Evolutionary conservation across 164 flowering plant species (phyloP), one percentile per base, ranked within the genome.

Genomic region (Protea cynaroides): DNA sequence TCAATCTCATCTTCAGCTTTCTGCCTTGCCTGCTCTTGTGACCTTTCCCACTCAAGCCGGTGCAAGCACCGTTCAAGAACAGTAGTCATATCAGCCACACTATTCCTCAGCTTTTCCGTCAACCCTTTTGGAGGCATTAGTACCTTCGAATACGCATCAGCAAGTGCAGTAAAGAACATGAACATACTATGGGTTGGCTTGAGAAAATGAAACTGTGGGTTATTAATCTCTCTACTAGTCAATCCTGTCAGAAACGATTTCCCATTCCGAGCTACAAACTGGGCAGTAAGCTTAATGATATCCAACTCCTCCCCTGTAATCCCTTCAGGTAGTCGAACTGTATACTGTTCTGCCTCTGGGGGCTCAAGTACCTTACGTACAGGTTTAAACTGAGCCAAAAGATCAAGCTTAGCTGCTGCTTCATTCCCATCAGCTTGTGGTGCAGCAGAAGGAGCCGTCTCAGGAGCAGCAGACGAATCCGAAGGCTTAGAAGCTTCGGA

Each of bases 151-250:
- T 91, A 91, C 0, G 97, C 96, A 86, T 95, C 99, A 7, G 94
- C 93, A 56, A 95, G 90, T 5, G 86, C 85, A 22, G 97, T 92
- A 63, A 95, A 95, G 69, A 92, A 92, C 78, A 79, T 84, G 68
- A 92, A 95, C 99, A 92, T 95, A 58, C 98, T 95, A 65, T 95
- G 99, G 1, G 92, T 95, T 1, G 99, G 97, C 83, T 88, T 92
- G 75, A 95, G 58, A 72, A 95, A 95, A 73, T 95, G 98, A 59
- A 95, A 95, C 78, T 87, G 97, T 0, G 86, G 93, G 65, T 86
- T 95, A 62, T 84, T 92, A 37, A 81, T 85, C 77, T 95, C 99
- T 56, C 97, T 79, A 63, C 89, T 90, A 0, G 98, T 88, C 74
- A 95, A 70, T 24, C 95, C 99, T 2, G 86, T 83, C 81, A 95